Conservation (phyloP, 306 rosid genomes). For the Myrica gale region DNA sequence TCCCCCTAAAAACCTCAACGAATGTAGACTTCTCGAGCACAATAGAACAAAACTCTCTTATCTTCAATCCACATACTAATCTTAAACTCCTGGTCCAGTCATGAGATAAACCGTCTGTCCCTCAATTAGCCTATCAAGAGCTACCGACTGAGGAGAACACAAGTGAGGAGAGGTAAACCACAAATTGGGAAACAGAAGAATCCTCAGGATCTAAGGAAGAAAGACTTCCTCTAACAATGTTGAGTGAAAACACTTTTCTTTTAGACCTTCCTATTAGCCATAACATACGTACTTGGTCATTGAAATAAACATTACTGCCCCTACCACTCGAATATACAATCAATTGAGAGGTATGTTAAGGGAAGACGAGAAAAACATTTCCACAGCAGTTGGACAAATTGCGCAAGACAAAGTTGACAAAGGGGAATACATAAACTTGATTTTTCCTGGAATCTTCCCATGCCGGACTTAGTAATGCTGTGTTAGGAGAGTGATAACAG, state of each 20-base stretch:
- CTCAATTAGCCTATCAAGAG: background rate
- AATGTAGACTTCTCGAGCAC: background rate
- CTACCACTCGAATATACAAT: too few relatives aligned
- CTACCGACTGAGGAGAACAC: background rate
- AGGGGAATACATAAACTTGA: background rate
- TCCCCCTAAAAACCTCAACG: background rate
- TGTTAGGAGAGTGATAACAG: background rate
- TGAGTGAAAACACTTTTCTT: background rate
- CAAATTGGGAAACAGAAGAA: background rate
- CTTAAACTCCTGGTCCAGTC: background rate
- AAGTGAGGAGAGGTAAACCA: background rate
- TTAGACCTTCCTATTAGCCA: background rate
- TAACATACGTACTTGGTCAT: background rate
- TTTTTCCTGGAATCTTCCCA: background rate
- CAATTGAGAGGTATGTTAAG: too few relatives aligned
- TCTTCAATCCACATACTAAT: background rate
- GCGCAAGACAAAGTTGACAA: background rate
- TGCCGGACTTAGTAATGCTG: background rate
- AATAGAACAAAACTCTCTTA: slow-evolving; percentile 1
- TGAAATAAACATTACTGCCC: too few relatives aligned
- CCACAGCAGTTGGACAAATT: background rate
- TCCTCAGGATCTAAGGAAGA: background rate
- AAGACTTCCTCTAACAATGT: too few relatives aligned
- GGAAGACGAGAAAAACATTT: too few relatives aligned
- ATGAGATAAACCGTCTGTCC: background rate